These are phyloP conservation scores for Bisporella sp. DNA, from an alignment of 2,329 filamentous ascomycete genomes.

Conservation along the genomic window DNA sequence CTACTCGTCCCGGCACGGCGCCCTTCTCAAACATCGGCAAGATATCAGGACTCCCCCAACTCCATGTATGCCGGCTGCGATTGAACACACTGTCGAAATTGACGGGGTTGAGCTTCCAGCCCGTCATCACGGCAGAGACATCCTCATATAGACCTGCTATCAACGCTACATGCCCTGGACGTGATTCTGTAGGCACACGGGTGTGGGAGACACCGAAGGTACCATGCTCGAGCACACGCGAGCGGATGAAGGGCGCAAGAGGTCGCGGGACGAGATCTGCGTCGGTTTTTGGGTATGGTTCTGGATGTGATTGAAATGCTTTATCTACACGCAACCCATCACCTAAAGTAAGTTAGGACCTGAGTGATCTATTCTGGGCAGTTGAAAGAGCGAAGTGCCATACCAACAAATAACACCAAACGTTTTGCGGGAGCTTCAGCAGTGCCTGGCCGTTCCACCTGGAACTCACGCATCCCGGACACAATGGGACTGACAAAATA, in stretches of 20 bases:
- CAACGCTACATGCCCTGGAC: constrained; percentile 91
- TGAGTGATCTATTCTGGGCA: not conserved
- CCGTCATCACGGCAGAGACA: constrained; percentile 92
- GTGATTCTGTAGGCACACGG: constrained; percentile 90
- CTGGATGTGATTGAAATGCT: constrained; percentile 87
- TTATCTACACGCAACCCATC: constrained; percentile 97
- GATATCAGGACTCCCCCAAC: constrained; percentile 97
- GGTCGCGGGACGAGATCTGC: constrained; percentile 66
- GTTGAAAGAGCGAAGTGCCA: constrained; percentile 9
- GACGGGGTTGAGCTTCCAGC: constrained; percentile 97
- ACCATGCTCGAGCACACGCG: constrained; percentile 77
- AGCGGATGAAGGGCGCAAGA: constrained; percentile 86
- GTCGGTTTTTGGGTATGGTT: constrained; percentile 66
- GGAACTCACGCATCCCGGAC: constrained; percentile 82
- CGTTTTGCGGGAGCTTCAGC: constrained; percentile 76
- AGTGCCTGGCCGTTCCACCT: constrained; percentile 52
- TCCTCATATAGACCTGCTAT: constrained; percentile 97
- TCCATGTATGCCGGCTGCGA: constrained; percentile 93
- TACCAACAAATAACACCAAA: constrained; percentile 89
- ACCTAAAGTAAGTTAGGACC: constrained; percentile 37
- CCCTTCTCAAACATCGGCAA: constrained; percentile 94
- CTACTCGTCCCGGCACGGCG: constrained; percentile 79
- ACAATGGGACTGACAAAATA: constrained; percentile 98
- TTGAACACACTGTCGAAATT: constrained; percentile 99
- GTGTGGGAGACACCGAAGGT: constrained; percentile 98